Base-by-base conservation (phyloP, 2,329 filamentous ascomycete species). In the Mycocentrospora acerina region DNA sequence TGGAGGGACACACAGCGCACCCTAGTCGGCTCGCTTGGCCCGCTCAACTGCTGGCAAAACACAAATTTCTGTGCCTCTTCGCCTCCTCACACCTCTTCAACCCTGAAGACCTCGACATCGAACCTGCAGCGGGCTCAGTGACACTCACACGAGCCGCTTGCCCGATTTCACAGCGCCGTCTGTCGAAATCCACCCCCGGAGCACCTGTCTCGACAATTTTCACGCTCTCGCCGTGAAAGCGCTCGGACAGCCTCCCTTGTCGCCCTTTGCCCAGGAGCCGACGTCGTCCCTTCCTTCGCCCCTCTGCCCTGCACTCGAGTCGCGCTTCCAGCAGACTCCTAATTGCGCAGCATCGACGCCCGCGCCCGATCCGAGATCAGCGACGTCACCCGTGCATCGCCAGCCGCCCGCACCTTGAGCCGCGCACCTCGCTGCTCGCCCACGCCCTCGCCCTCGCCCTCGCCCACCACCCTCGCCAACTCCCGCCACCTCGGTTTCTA, bases 401-500 rank as follows among this genome's bases (percentile, higher is more conserved):
- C 50, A 40, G 36, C 48, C 41, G 34, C 42, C 49, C 42, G 27
- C 39, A 40, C 25, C 34, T 31, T 19, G 24, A 42, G 35, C 43
- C 35, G 37, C 42, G 31, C 37, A 33, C 12, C 35, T 29, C 31
- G 34, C 44, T n/a, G n/a, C n/a, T n/a, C n/a, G n/a, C n/a, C n/a
- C n/a, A n/a, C n/a, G n/a, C n/a, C n/a, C n/a, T n/a, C n/a, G 37
- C 44, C 13, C 22, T 32, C 34, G 24, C 42, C 35, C 45, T 40
- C 28, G 33, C 44, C 25, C 37, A 32, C 40, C 40, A 30, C 41
- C 44, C 25, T n/a, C 40, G 9, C 32, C 47, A 9, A 39, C 40
- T 31, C 41, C 38, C 45, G 28, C 43, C 41, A 48, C 45, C 51
- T 48, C 50, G 46, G 44, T 51, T 61, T 75, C 75, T 79, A 77